A percentile compares a stretch with the other conserved stretches of the same genome.
These are phyloP conservation scores for Amanita rubescens DNA, from an alignment of 768 basidiomycete species.

Conservation along the genomic window DNA sequence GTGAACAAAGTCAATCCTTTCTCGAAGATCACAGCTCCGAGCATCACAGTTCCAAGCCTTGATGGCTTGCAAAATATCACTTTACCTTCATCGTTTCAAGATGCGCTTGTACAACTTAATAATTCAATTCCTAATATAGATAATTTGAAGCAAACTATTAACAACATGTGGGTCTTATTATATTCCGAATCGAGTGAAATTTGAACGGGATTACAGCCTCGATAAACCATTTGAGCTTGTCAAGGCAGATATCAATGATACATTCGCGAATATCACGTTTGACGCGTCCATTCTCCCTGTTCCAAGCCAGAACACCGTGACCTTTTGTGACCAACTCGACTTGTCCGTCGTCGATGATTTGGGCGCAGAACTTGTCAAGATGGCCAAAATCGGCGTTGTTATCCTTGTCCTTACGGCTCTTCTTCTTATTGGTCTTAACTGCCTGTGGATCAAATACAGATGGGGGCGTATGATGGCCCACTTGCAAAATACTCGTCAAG, in stretches of 20 bases:
- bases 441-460: constrained; percentile 81
- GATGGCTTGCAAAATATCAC: constrained; percentile 68
- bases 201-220: constrained; percentile 37
- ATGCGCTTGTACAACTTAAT: constrained; percentile 71
- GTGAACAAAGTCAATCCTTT: constrained; percentile 78
- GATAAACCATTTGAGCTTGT: constrained; percentile 83
- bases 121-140: constrained; percentile 70
- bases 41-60: constrained; percentile 71
- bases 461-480: constrained; percentile 68
- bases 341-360: constrained; percentile 82
- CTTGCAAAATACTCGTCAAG: constrained; percentile 63
- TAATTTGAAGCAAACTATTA: constrained; percentile 61
- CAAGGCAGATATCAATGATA: constrained; percentile 85
- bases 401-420: constrained; percentile 68
- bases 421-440: constrained; percentile 66
- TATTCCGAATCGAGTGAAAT: background rate
- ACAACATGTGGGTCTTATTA: constrained; percentile 49
- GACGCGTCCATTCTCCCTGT: constrained; percentile 69
- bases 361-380: constrained; percentile 67
- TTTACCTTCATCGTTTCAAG: constrained; percentile 71
- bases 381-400: constrained; percentile 71
- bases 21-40: constrained; percentile 57
- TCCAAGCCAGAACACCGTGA: constrained; percentile 57
- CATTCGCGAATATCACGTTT: constrained; percentile 67
- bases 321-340: constrained; percentile 77